Percentiles rank a stretch among this genome's conserved stretches.
phyloP scores from a whole-genome alignment of 2,329 filamentous ascomycete genomes.

The Ophiostoma perfectum region DNA sequence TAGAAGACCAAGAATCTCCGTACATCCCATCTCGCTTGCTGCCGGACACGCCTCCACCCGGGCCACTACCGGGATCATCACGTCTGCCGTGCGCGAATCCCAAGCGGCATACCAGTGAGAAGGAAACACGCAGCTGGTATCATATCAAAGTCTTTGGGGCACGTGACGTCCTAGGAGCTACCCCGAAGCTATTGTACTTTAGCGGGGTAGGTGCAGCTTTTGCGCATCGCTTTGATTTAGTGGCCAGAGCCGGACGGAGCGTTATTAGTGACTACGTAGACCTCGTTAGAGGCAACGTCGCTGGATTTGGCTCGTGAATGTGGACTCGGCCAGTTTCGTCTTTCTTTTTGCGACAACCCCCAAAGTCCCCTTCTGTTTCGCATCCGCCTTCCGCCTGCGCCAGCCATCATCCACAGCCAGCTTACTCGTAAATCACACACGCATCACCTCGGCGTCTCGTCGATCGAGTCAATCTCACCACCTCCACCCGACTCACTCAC shows the following conservation, averaged over 20 bases:
- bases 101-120: too few relatives aligned
- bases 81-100: too few relatives aligned
- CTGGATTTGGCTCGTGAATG: constrained; percentile 3
- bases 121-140: too few relatives aligned
- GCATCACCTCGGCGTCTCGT: not conserved
- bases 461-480: not conserved
- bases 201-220: not conserved
- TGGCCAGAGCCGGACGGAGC: too few relatives aligned
- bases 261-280: not conserved
- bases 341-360: not conserved
- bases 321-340: constrained; percentile 8
- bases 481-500: not conserved
- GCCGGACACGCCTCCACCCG: too few relatives aligned
- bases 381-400: not conserved
- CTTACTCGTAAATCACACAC: not conserved
- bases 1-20: too few relatives aligned
- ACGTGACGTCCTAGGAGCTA: constrained; percentile 10
- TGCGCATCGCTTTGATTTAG: not conserved
- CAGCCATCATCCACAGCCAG: not conserved
- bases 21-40: too few relatives aligned
- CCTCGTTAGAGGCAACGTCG: not conserved
- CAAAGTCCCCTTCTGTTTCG: not conserved
- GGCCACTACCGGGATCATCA: too few relatives aligned
- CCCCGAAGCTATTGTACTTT: not conserved
- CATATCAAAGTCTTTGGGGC: not conserved